Evolutionary conservation across 768 basidiomycete genomes (phyloP).

Genomic region (Pisolithus orientalis): DNA sequence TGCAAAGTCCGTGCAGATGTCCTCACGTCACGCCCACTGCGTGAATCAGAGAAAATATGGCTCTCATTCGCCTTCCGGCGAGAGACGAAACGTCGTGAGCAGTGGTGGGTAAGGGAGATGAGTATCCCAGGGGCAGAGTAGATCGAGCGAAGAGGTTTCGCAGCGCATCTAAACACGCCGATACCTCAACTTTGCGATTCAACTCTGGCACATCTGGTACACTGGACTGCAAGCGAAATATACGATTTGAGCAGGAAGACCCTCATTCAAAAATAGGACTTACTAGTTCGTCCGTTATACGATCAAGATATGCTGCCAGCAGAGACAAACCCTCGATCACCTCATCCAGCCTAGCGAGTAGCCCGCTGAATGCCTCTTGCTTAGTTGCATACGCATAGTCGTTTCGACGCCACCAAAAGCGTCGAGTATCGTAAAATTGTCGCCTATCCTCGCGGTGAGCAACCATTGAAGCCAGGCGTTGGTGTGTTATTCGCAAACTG

Average conservation of each 20-base stretch:
- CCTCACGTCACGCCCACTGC: constrained; percentile 13
- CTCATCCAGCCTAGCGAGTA: constrained; percentile 17
- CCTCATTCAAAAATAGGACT: neutral
- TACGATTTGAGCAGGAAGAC: constrained; percentile 1
- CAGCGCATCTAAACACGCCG: constrained; percentile 12
- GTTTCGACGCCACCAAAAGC: constrained; percentile 4
- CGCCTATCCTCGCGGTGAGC: neutral
- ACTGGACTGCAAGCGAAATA: constrained; percentile 13
- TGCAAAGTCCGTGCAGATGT: constrained; percentile 8
- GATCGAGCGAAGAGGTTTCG: constrained; percentile 17
- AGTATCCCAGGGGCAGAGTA: constrained; percentile 2
- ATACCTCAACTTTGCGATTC: constrained; percentile 7
- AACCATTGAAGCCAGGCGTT: constrained; percentile 3
- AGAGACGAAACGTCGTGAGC: neutral
- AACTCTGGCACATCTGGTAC: constrained; percentile 8
- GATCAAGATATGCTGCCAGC: constrained; percentile 22
- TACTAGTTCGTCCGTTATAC: constrained; percentile 22
- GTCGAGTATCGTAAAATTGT: neutral
- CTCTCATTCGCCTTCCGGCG: constrained; percentile 8
- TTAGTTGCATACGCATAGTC: neutral
- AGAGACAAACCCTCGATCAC: constrained; percentile 13
- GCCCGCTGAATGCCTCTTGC: constrained; percentile 7
- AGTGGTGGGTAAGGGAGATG: constrained; percentile 5
- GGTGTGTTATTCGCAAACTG: constrained; percentile 13
- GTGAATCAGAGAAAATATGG: constrained; percentile 17